Evolutionary conservation across 164 flowering plant species (phyloP), one percentile per base, ranked within the genome.

Genomic region (Vitis labrusca): DNA sequence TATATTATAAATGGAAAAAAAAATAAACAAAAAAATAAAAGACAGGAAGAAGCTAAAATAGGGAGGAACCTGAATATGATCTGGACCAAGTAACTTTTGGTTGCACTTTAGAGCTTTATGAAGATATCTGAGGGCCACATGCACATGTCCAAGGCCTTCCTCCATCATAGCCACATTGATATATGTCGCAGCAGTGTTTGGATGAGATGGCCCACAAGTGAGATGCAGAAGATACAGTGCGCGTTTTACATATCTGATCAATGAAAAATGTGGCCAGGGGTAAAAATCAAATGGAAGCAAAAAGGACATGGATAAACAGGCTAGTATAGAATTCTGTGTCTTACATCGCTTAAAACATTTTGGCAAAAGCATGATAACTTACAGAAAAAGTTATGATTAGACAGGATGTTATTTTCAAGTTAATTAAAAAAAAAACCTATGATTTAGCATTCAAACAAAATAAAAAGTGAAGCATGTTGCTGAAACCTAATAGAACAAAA

Each of bases 81-180:
- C 99, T 67, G 98, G 97, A 44, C 99, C 99, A 48, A 95, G 96
- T 81, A 93, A 88, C 74, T 78, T 83, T 76, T 95, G 97, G 85
- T 95, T 95, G 77, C 98, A 95, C 77, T 95, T 93, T 61, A 95
- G 83, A 75, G 98, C 99, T 82, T 95, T 91, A 77, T 95, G 99
- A 64, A 95, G 93, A 79, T 95, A 95, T 85, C 99, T 85, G 32
- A 95, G 93, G 61, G 99, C 99, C 75, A 93, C 93, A 80, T 93
- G 99, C 60, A 95, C 99, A 81, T 95, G 93, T 60, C 99, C 99
- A 14, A 95, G 87, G 68, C 99, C 99, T 87, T 95, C 99, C 83
- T 95, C 99, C 99, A 95, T 93, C 99, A 95, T 95, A 50, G 99
- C 98, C 59, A 95, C 99, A 83, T 95, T 95, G 70, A 95, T 95